Conservation (phyloP, 2,329 filamentous ascomycete species). For the Balansia obtecta region DNA sequence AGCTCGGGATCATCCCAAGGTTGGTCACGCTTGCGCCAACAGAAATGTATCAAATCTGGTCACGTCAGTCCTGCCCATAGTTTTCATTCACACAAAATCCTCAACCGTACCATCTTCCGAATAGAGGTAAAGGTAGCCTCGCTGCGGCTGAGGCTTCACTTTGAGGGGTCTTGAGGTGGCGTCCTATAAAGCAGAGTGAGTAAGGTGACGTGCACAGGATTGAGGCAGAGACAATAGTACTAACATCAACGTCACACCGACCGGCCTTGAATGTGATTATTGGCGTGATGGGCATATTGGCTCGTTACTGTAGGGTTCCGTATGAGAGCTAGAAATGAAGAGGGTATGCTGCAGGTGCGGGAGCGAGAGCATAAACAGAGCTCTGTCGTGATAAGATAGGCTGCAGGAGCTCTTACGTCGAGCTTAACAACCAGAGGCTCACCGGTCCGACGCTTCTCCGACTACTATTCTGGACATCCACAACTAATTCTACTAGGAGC, state of each 20-base stretch:
- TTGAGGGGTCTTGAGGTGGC: constrained; percentile 38
- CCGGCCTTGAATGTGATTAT: constrained; percentile 96
- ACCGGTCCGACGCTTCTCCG: constrained; percentile 13
- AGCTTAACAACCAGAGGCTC: constrained; percentile 6
- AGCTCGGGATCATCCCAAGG: constrained; percentile 63
- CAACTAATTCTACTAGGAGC: not conserved
- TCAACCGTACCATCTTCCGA: constrained; percentile 61
- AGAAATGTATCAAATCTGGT: constrained; percentile 86
- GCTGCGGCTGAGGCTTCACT: constrained; percentile 58
- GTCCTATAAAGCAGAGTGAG: constrained; percentile 7
- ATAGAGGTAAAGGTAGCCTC: constrained; percentile 87
- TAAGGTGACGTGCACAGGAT: constrained; percentile 6
- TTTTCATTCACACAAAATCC: no score
- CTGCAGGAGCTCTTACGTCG: constrained; percentile 28
- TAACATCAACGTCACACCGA: constrained; percentile 71
- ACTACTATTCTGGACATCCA: not conserved
- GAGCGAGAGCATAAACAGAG: not conserved
- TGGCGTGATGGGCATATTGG: constrained; percentile 65
- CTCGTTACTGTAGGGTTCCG: constrained; percentile 2
- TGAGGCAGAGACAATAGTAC: constrained; percentile 17
- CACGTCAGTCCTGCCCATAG: not conserved
- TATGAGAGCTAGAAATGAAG: not conserved
- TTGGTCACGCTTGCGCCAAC: constrained; percentile 76
- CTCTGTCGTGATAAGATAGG: constrained; percentile 11
- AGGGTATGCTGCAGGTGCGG: not conserved